These are phyloP conservation scores for Aspergillus aculeatinus DNA, from an alignment of 2,329 filamentous ascomycete species.

Conservation along the genomic window DNA sequence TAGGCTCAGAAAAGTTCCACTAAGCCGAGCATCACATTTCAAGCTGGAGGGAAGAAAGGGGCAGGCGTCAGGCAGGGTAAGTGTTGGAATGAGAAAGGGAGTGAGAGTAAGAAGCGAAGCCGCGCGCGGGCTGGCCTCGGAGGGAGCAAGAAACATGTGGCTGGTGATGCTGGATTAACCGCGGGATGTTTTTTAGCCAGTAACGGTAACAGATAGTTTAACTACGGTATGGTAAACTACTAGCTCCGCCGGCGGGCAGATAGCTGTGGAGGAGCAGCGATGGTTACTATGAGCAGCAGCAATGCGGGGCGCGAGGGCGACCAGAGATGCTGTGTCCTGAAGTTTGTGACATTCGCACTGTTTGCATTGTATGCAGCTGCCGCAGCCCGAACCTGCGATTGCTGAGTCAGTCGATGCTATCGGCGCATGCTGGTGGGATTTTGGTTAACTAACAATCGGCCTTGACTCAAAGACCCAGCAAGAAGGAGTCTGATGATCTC, in stretches of 20 bases:
- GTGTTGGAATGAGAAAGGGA: slow-evolving; percentile 8
- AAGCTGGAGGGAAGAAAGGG: slow-evolving; percentile 20
- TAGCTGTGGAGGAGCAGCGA: background rate
- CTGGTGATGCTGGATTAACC: slow-evolving; percentile 32
- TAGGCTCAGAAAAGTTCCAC: slow-evolving; percentile 27
- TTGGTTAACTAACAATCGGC: background rate
- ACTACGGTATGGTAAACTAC: slow-evolving; percentile 4
- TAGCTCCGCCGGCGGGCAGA: no score
- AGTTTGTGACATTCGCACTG: slow-evolving; percentile 11
- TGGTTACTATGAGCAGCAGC: background rate
- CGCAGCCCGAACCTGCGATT: slow-evolving; percentile 16
- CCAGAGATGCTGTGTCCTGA: background rate
- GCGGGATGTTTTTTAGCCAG: slow-evolving; percentile 17
- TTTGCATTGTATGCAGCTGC: slow-evolving; percentile 32
- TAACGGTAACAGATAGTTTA: slow-evolving; percentile 10
- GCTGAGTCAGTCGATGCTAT: slow-evolving; percentile 13
- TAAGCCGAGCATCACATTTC: slow-evolving; percentile 33
- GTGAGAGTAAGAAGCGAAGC: slow-evolving; percentile 23
- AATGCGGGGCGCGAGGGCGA: no score
- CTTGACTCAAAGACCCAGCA: background rate
- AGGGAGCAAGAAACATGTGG: slow-evolving; percentile 41
- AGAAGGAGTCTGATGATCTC: background rate
- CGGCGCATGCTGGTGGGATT: slow-evolving; percentile 11
- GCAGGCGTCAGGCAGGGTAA: slow-evolving; percentile 8
- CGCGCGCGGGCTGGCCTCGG: slow-evolving; percentile 37